A percentile compares a stretch with the other conserved stretches of the same genome.
Conservation (phyloP, 1,139 yeast genomes). For the Arxiozyma heterogenica region DNA sequence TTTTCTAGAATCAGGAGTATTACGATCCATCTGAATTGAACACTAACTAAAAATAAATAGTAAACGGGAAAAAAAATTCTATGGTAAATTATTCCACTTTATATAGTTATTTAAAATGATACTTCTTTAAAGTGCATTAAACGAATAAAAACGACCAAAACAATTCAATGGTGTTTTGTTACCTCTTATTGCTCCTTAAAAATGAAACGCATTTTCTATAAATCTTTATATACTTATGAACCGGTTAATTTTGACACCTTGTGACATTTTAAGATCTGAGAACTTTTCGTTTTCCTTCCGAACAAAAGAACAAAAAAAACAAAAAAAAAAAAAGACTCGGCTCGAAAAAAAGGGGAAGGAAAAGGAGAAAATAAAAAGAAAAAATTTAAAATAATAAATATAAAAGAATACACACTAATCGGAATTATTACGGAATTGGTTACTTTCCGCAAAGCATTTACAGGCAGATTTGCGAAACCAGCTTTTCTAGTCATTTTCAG, state of each 20-base stretch:
- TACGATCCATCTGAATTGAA: background rate
- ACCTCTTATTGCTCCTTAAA: too few species aligned
- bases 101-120: background rate
- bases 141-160: background rate
- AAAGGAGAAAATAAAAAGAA: background rate
- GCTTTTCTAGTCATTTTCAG: slow-evolving; percentile 30
- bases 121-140: background rate
- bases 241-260: background rate
- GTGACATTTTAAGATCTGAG: background rate
- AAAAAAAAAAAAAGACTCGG: too few species aligned
- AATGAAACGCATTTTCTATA: too few species aligned
- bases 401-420: too few species aligned
- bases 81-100: background rate
- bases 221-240: too few species aligned
- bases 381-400: too few species aligned
- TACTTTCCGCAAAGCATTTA: too few species aligned
- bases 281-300: too few species aligned
- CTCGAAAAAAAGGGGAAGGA: background rate
- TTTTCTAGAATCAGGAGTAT: background rate
- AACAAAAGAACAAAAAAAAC: too few species aligned
- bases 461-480: too few species aligned
- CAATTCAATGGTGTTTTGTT: background rate
- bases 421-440: too few species aligned
- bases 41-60: background rate
- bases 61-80: too few species aligned